Evolutionary conservation across 2,329 filamentous ascomycete genomes (phyloP).

Genomic region (Basipetospora chlamydospora): DNA sequence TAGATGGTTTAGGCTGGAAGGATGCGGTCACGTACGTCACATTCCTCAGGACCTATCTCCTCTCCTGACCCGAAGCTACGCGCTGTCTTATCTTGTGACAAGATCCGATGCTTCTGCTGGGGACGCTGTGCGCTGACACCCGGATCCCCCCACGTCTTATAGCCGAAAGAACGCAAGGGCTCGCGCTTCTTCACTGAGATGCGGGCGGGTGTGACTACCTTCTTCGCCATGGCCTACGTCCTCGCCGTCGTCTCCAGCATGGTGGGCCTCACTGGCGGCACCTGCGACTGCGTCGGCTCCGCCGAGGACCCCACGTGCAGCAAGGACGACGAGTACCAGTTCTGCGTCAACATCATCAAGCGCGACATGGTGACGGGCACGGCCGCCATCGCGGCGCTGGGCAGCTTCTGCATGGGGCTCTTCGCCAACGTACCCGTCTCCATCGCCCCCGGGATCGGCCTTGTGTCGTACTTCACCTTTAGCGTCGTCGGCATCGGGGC

Average conservation of each 20-base stretch:
- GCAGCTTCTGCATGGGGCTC: constrained; percentile 68
- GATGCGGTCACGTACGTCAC: constrained; percentile 49
- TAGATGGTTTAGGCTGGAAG: constrained; percentile 56
- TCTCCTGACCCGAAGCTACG: no score
- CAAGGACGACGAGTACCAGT: constrained; percentile 40
- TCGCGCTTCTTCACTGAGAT: constrained; percentile 47
- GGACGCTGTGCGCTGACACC: no score
- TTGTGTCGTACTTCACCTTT: constrained; percentile 80
- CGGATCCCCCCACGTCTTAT: neutral
- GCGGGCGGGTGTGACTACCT: constrained; percentile 45
- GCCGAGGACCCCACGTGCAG: constrained; percentile 36
- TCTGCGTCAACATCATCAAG: constrained; percentile 51
- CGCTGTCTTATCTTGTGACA: no score
- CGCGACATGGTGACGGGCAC: constrained; percentile 75
- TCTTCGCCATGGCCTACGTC: constrained; percentile 15
- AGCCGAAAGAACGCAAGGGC: constrained; percentile 34
- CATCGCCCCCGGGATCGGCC: constrained; percentile 31
- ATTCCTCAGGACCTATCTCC: no score
- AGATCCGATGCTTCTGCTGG: no score
- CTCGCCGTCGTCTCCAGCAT: constrained; percentile 12
- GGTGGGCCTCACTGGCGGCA: constrained; percentile 10
- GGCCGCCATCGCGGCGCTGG: constrained; percentile 65
- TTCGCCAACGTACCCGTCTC: constrained; percentile 54
- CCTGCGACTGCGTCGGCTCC: constrained; percentile 11
- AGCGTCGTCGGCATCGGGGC: constrained; percentile 63